Evolutionary conservation across 2,329 filamentous ascomycete genomes (phyloP).

Genomic region (Alternaria solani): DNA sequence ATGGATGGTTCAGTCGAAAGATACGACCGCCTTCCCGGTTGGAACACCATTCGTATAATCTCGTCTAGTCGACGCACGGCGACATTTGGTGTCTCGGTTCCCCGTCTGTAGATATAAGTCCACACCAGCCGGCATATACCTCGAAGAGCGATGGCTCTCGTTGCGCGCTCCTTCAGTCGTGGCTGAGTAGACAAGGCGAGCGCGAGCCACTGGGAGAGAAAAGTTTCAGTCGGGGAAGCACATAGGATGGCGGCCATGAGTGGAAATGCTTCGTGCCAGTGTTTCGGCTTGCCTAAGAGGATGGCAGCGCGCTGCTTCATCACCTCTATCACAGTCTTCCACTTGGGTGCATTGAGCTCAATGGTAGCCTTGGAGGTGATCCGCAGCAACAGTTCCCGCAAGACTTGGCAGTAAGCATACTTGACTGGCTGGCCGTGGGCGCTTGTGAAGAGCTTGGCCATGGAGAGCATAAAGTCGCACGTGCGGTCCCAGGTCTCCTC

Average conservation of each 20-base stretch:
- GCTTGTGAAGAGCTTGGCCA: slow-evolving; percentile 83
- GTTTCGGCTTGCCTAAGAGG: slow-evolving; percentile 88
- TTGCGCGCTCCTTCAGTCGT: slow-evolving; percentile 82
- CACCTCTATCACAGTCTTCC: slow-evolving; percentile 83
- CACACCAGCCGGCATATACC: slow-evolving; percentile 90
- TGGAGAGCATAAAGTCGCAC: slow-evolving; percentile 84
- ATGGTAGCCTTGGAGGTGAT: slow-evolving; percentile 81
- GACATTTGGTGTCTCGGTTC: slow-evolving; percentile 72
- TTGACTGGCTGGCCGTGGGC: slow-evolving; percentile 91
- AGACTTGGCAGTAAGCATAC: slow-evolving; percentile 90
- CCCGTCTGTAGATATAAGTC: slow-evolving; percentile 87
- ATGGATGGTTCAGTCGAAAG: slow-evolving; percentile 84
- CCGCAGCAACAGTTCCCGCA: slow-evolving; percentile 85
- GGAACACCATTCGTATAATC: slow-evolving; percentile 83
- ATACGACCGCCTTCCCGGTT: slow-evolving; percentile 79
- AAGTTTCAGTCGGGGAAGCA: slow-evolving; percentile 83
- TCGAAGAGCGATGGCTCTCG: slow-evolving; percentile 81
- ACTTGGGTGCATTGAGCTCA: slow-evolving; percentile 81
- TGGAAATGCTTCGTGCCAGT: slow-evolving; percentile 90
- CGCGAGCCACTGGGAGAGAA: slow-evolving; percentile 85
- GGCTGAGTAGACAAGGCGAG: slow-evolving; percentile 79
- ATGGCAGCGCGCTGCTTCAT: slow-evolving; percentile 81
- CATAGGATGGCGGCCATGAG: slow-evolving; percentile 87
- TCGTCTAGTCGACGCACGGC: slow-evolving; percentile 86
- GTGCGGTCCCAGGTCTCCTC: slow-evolving; percentile 82